Base-by-base conservation (phyloP, 2,329 filamentous ascomycete species). In the Ambrosiella xylebori region DNA sequence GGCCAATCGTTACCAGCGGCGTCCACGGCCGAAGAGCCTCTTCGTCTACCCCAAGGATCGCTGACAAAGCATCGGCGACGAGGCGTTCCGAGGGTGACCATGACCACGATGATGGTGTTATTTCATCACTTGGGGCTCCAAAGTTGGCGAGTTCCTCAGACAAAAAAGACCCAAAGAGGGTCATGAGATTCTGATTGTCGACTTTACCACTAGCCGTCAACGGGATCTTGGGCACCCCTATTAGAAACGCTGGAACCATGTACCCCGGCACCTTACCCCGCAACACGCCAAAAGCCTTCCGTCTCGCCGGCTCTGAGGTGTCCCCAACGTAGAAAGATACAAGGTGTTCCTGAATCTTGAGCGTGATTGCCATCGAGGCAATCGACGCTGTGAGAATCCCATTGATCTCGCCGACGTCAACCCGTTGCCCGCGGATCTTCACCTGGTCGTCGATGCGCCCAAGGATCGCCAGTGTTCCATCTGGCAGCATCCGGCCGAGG, bases 371-470 rank as follows among this genome's bases (percentile, higher is more conserved):
- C 59, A 87, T 78, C n/a, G 70, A 66, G 0, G 85, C 78, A 13
- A 71, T 63, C 0, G 65, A 64, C 7, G 74, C 74, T 0, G 84
- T 71, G 11, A 90, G 68, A 13, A 60, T 57, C 8, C 53, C 57
- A 59, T 81, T 85, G 57, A 95, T 84, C 66, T 94, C 88, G 0
- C 79, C 78, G 9, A 90, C 76, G 66, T 95, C 88, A 44, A 95
- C 82, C 50, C 86, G 75, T 63, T 91, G 85, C 0, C 89, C 88
- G 50, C 87, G 78, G 8, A 95, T 74, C 66, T 94, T 95, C 58
- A 93, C 74, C 67, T 94, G 87, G 61, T 85, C 85, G 63, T 94
- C 88, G 19, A 84, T 73, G 41, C 88, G 78, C 13, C 87, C 86
- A 8, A 80, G 69, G 45, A 93, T 86, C 2, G 86, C 69, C 7